Percentiles rank a stretch among this genome's conserved stretches.
phyloP scores from a whole-genome alignment of 2,329 filamentous ascomycete genomes.

The Colletotrichum horii region DNA sequence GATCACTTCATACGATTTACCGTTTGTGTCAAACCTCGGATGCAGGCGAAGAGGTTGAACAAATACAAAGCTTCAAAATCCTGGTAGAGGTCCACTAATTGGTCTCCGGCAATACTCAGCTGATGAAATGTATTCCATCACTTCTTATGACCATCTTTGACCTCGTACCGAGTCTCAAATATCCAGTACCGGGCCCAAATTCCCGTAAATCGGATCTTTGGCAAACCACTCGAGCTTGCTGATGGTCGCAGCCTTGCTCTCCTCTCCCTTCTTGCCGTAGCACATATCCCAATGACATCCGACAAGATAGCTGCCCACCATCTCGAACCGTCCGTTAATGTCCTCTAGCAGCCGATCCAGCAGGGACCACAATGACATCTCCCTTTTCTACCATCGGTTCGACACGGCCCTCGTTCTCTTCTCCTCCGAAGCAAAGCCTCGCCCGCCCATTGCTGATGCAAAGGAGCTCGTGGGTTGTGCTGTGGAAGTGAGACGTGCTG shows the following conservation, averaged over 20 bases:
- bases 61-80: not conserved
- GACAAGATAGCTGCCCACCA: constrained; percentile 71
- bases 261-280: constrained; percentile 65
- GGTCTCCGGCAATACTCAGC: not conserved
- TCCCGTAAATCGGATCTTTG: constrained; percentile 25
- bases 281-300: constrained; percentile 73
- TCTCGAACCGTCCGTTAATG: constrained; percentile 58
- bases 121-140: not conserved
- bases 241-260: constrained; percentile 43
- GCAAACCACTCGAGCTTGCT: constrained; percentile 19
- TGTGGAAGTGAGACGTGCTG: constrained; percentile 69
- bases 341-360: constrained; percentile 67
- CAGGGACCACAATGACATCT: constrained; percentile 69
- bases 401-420: constrained; percentile 61
- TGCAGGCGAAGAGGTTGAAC: not conserved
- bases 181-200: constrained; percentile 11
- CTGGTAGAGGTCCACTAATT: not conserved
- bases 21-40: not conserved
- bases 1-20: not conserved
- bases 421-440: constrained; percentile 69
- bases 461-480: constrained; percentile 70
- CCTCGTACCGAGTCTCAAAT: not conserved
- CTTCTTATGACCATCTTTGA: not conserved
- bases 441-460: constrained; percentile 64
- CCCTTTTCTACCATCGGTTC: constrained; percentile 61